A percentile compares a stretch with the other conserved stretches of the same genome.
Evolutionary conservation across 164 flowering plant genomes (phyloP).

Genomic region (Euptelea pleiosperma): DNA sequence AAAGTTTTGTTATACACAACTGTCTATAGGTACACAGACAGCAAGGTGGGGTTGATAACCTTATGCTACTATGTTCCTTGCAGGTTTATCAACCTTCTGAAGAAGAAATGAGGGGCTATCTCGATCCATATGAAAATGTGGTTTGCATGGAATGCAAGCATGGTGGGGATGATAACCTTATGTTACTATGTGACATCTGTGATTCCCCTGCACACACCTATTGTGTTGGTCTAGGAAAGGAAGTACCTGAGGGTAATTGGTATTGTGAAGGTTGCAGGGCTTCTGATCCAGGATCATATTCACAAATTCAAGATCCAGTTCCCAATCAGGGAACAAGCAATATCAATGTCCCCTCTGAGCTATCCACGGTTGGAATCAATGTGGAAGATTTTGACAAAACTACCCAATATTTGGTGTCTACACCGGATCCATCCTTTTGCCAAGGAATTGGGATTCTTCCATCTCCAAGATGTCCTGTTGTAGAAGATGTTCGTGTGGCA

Average conservation of each 20-base stretch:
- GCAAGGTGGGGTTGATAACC: no score
- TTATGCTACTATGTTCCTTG: slow-evolving; percentile 14
- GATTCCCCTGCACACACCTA: slow-evolving; percentile 98
- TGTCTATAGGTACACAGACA: no score
- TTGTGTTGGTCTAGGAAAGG: slow-evolving; percentile 91
- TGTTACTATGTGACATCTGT: slow-evolving; percentile 94
- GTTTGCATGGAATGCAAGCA: slow-evolving; percentile 83
- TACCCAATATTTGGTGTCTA: slow-evolving; percentile 22
- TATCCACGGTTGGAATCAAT: slow-evolving; percentile 28
- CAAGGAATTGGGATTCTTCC: slow-evolving; percentile 32
- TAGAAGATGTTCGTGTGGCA: slow-evolving; percentile 33
- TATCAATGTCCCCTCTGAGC: slow-evolving; percentile 25
- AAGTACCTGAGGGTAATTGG: slow-evolving; percentile 99
- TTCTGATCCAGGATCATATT: slow-evolving; percentile 49
- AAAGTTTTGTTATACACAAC: no score
- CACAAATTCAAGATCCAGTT: slow-evolving; percentile 34
- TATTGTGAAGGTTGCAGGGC: slow-evolving; percentile 85
- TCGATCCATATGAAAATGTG: slow-evolving; percentile 88
- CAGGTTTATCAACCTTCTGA: slow-evolving; percentile 97
- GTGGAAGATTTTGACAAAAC: slow-evolving; percentile 36
- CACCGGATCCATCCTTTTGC: slow-evolving; percentile 36
- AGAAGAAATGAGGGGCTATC: slow-evolving; percentile 83
- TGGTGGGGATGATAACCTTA: slow-evolving; percentile 92
- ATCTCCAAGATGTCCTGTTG: slow-evolving; percentile 47
- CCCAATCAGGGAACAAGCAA: slow-evolving; percentile 33